Percentiles rank a stretch among this genome's conserved stretches.
Conservation (phyloP, 225 moss, liverwort and hornwort species). For the Sphagnum contortum region DNA sequence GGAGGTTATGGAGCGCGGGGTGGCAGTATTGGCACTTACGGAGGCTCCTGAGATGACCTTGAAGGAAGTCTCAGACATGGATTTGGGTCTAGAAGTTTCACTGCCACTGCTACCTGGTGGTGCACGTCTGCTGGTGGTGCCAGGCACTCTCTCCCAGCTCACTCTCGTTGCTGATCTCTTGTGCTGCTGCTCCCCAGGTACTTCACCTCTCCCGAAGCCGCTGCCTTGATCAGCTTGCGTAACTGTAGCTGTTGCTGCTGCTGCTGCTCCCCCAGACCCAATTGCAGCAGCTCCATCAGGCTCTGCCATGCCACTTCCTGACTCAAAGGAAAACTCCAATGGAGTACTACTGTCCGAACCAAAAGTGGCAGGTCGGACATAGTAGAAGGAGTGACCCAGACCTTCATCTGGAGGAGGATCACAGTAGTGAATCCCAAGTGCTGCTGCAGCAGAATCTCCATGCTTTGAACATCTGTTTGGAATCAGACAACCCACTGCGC, state of each 20-base stretch:
- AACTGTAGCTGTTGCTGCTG: not conserved
- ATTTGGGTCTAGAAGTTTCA: conserved; percentile 26
- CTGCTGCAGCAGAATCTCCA: conserved; percentile 32
- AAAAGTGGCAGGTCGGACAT: conserved; percentile 62
- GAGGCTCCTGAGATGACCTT: conserved; percentile 95
- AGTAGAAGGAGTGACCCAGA: conserved; percentile 93
- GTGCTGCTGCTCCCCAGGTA: too few relatives aligned
- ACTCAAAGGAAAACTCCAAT: too few relatives aligned
- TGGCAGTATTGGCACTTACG: conserved; percentile 94
- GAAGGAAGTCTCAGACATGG: conserved; percentile 70
- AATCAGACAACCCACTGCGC: conserved; percentile 70
- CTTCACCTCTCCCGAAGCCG: too few relatives aligned
- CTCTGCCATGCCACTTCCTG: too few relatives aligned
- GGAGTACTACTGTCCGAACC: not conserved
- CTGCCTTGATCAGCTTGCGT: not conserved
- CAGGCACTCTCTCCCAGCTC: conserved; percentile 30
- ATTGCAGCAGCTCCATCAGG: conserved; percentile 25
- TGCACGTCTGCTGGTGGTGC: conserved; percentile 12
- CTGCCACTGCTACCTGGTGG: conserved; percentile 11
- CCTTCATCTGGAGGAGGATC: conserved; percentile 86
- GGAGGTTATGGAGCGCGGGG: conserved; percentile 65
- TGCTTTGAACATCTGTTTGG: conserved; percentile 9
- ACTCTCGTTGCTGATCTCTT: conserved; percentile 10
- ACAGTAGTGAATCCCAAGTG: conserved; percentile 47
- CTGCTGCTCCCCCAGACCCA: conserved; percentile 9